Evolutionary conservation across 2,329 filamentous ascomycete genomes (phyloP).

Genomic region (Botrytis galanthina): DNA sequence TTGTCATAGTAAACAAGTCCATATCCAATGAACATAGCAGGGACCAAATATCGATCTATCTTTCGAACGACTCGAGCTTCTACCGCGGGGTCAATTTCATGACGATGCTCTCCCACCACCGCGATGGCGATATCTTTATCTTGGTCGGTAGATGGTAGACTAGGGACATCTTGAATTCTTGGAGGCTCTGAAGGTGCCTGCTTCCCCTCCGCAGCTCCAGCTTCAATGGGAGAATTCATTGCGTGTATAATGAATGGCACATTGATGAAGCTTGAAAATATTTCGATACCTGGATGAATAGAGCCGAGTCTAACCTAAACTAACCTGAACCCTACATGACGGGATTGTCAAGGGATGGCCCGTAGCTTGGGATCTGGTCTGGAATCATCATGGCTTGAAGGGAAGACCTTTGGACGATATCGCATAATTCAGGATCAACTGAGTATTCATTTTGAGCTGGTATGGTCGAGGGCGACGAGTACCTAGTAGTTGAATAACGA

Average conservation of each 20-base stretch:
- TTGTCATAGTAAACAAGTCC: conserved; percentile 71
- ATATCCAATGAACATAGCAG: conserved; percentile 64
- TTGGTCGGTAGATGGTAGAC: neutral
- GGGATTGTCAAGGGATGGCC: neutral
- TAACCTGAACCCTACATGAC: neutral
- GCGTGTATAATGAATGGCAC: neutral
- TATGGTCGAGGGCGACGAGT: neutral
- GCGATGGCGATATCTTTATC: conserved; percentile 35
- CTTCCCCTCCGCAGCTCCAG: neutral
- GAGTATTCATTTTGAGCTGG: neutral
- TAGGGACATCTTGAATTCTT: neutral
- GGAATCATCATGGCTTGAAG: neutral
- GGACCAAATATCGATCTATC: conserved; percentile 66
- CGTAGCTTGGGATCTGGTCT: neutral
- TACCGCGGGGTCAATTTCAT: conserved; percentile 48
- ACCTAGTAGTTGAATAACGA: neutral
- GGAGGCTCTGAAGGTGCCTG: neutral
- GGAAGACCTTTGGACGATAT: neutral
- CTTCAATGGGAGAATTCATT: neutral
- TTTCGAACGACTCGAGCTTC: conserved; percentile 60
- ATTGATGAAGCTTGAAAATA: neutral
- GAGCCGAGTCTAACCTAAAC: neutral
- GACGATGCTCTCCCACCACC: conserved; percentile 34
- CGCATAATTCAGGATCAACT: neutral
- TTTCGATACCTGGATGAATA: neutral